Evolutionary conservation across 331 rosid genomes (phyloP).

Genomic region (Rhamnella rubrinervis): DNA sequence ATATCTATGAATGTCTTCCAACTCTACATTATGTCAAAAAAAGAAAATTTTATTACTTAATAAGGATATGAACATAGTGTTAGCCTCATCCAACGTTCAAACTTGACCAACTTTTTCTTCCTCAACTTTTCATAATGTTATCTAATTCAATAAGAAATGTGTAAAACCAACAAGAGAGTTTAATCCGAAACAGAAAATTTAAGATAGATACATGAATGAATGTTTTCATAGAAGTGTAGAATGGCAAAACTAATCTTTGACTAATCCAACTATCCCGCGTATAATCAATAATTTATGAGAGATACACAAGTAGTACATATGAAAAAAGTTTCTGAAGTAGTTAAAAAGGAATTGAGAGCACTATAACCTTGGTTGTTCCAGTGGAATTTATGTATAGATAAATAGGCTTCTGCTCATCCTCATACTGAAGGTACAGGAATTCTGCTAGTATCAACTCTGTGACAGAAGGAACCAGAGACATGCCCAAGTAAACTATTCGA

Average conservation of each 20-base stretch:
- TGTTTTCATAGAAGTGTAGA: too few relatives aligned
- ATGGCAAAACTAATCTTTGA: background rate
- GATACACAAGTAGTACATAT: background rate
- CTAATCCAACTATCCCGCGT: background rate
- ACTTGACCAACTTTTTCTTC: background rate
- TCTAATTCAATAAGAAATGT: background rate
- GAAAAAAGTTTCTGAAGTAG: background rate
- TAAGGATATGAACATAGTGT: too few relatives aligned
- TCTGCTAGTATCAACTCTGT: constrained; percentile 91
- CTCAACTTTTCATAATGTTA: constrained; percentile 5
- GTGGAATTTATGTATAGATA: constrained; percentile 91
- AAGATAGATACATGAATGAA: too few relatives aligned
- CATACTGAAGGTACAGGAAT: constrained; percentile 85
- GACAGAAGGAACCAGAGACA: constrained; percentile 89
- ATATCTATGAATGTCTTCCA: too few relatives aligned
- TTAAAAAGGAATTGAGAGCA: background rate
- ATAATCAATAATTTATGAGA: background rate
- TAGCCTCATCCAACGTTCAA: background rate
- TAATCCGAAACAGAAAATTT: constrained; percentile 1
- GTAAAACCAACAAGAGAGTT: background rate
- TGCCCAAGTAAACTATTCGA: constrained; percentile 89
- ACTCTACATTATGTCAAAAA: too few relatives aligned
- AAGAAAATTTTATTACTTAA: too few relatives aligned
- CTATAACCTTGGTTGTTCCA: constrained; percentile 80
- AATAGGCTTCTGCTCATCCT: constrained; percentile 72